A percentile compares a stretch with the other conserved stretches of the same genome.
These are phyloP conservation scores for Plasmodium inui DNA, from an alignment of 169 alveolate genomes.

Conservation along the genomic window DNA sequence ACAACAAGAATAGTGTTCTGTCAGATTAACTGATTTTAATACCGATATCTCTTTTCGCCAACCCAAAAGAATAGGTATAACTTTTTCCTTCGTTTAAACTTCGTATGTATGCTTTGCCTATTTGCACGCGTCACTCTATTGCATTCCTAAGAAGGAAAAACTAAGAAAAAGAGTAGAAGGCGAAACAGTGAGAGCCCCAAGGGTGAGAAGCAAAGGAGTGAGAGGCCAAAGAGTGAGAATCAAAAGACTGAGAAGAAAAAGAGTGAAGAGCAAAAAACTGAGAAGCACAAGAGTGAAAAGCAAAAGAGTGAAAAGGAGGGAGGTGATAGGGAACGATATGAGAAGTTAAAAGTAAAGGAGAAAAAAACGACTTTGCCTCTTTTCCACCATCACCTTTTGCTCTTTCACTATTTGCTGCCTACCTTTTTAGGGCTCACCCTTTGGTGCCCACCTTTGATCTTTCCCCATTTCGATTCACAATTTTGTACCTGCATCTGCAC, in stretches of 20 bases:
- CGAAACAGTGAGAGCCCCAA: too few relatives aligned
- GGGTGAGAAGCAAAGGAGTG: background rate
- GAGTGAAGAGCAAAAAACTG: too few relatives aligned
- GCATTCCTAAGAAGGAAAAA: background rate
- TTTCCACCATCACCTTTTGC: background rate
- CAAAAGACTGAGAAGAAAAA: too few relatives aligned
- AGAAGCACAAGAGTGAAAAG: too few relatives aligned
- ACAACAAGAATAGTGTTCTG: background rate
- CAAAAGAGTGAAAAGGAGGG: too few relatives aligned
- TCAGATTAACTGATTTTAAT: background rate
- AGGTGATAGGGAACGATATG: too few relatives aligned
- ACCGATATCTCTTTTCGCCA: background rate
- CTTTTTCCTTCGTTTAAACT: background rate
- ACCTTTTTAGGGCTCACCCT: background rate
- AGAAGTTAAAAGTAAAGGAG: too few relatives aligned
- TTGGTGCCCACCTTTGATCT: background rate
- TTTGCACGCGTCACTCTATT: background rate
- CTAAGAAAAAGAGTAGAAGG: too few relatives aligned
- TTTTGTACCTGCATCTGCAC: background rate
- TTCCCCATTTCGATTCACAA: background rate
- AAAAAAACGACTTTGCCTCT: background rate
- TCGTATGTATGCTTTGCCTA: background rate
- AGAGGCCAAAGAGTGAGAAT: too few relatives aligned
- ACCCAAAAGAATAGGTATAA: background rate
- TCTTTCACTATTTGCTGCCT: background rate